Conservation (phyloP, 2,329 filamentous ascomycete species). For the Colletotrichum sp. region DNA sequence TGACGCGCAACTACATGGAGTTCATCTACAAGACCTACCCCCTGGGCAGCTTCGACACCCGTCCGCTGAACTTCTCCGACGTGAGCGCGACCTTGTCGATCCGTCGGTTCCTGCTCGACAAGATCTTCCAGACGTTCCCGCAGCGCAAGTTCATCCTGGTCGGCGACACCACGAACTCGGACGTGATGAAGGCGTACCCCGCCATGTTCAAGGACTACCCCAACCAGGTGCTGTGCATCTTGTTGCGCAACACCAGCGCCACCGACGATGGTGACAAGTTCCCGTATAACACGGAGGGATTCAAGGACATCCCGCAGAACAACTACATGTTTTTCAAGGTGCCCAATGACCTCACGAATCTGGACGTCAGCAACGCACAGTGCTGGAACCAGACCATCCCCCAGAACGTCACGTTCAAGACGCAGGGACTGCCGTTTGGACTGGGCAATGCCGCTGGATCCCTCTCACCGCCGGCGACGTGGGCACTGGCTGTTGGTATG, state of each 20-base stretch:
- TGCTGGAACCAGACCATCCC: conserved; percentile 69
- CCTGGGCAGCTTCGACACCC: conserved; percentile 77
- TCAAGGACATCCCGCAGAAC: conserved; percentile 68
- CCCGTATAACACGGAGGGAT: conserved; percentile 77
- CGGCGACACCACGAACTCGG: conserved; percentile 77
- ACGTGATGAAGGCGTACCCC: conserved; percentile 73
- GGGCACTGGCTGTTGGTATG: conserved; percentile 24
- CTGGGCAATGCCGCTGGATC: conserved; percentile 39
- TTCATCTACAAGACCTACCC: conserved; percentile 83
- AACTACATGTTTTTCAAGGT: conserved; percentile 83
- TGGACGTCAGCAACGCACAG: conserved; percentile 72
- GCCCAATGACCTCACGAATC: conserved; percentile 68
- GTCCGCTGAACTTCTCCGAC: conserved; percentile 82
- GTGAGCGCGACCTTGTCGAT: conserved; percentile 74
- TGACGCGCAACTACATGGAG: conserved; percentile 79
- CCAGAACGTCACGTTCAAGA: conserved; percentile 76
- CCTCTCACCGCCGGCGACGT: conserved; percentile 24
- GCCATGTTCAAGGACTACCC: conserved; percentile 70
- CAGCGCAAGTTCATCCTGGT: conserved; percentile 77
- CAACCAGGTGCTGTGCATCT: conserved; percentile 77
- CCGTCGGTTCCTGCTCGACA: conserved; percentile 71
- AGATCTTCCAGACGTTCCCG: conserved; percentile 78
- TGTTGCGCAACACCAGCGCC: conserved; percentile 74
- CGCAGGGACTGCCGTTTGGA: conserved; percentile 63
- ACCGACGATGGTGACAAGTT: conserved; percentile 73